phyloP scores from a whole-genome alignment of 805 yeast genomes.

The Cyberlindnera euphorbiae region DNA sequence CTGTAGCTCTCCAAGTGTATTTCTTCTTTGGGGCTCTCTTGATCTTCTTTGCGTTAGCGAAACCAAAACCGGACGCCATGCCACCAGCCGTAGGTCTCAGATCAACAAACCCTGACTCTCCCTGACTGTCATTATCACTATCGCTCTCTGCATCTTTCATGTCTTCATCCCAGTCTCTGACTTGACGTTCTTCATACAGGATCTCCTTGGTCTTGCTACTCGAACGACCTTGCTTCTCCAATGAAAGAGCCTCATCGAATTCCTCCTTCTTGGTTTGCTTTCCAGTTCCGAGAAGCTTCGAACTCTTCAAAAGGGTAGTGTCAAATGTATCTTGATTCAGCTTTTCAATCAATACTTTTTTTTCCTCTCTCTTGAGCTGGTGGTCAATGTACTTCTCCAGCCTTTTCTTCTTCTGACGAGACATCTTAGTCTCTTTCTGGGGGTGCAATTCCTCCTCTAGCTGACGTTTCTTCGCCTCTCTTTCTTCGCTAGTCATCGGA shows the following conservation, averaged over 20 bases:
- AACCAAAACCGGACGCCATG: conserved; percentile 66
- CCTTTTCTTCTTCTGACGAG: conserved; percentile 68
- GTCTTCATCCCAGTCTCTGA: conserved; percentile 54
- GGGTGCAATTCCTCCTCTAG: conserved; percentile 56
- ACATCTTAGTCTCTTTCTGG: conserved; percentile 60
- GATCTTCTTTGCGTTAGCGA: conserved; percentile 49
- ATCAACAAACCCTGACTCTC: conserved; percentile 56
- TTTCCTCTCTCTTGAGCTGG: conserved; percentile 84
- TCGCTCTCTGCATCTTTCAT: conserved; percentile 29
- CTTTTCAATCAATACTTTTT: conserved; percentile 69
- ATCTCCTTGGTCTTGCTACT: conserved; percentile 57
- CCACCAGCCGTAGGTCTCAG: conserved; percentile 63
- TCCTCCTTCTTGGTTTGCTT: conserved; percentile 61
- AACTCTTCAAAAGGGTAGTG: conserved; percentile 60
- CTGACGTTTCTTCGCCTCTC: conserved; percentile 57
- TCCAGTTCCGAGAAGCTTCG: conserved; percentile 77
- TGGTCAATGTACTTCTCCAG: conserved; percentile 90
- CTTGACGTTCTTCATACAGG: conserved; percentile 63
- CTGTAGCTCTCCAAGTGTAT: conserved; percentile 69
- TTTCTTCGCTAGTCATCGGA: conserved; percentile 64
- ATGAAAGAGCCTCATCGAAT: conserved; percentile 66
- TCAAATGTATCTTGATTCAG: conserved; percentile 61
- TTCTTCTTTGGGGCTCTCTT: conserved; percentile 42
- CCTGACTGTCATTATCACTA: conserved; percentile 6
- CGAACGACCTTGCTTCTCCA: conserved; percentile 69